phyloP scores from a whole-genome alignment of 768 basidiomycete species.

The Tylopilus felleus region DNA sequence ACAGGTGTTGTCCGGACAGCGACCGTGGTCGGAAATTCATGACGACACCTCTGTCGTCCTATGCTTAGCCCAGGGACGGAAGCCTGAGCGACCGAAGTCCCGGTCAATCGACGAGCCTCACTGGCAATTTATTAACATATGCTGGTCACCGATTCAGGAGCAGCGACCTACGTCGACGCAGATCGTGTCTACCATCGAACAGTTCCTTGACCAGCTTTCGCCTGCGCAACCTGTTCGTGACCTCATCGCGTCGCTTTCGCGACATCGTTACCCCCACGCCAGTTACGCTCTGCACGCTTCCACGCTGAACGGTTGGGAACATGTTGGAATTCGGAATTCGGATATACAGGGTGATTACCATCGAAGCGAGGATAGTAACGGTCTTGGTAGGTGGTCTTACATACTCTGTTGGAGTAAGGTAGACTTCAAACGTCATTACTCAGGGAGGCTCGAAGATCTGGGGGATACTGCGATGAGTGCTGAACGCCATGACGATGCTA shows the following conservation, averaged over 20 bases:
- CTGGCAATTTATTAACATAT: constrained; percentile 3
- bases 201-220: neutral
- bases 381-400: too few species aligned
- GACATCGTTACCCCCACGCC: neutral
- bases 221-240: neutral
- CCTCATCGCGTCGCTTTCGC: neutral
- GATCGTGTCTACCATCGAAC: neutral
- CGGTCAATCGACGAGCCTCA: neutral
- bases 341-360: neutral
- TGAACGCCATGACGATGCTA: too few species aligned
- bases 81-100: neutral
- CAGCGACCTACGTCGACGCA: neutral
- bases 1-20: constrained; percentile 20
- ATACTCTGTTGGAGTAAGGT: too few species aligned
- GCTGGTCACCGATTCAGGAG: neutral
- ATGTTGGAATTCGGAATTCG: neutral
- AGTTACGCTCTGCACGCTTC: too few species aligned
- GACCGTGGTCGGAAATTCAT: neutral
- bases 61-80: neutral
- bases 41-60: constrained; percentile 4
- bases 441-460: too few species aligned
- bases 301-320: too few species aligned
- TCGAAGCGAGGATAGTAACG: neutral
- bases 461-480: too few species aligned
- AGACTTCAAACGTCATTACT: too few species aligned